Evolutionary conservation across 148 eudicot genomes (phyloP), one percentile per base, ranked within the genome.

Genomic region (Oxyria digyna): DNA sequence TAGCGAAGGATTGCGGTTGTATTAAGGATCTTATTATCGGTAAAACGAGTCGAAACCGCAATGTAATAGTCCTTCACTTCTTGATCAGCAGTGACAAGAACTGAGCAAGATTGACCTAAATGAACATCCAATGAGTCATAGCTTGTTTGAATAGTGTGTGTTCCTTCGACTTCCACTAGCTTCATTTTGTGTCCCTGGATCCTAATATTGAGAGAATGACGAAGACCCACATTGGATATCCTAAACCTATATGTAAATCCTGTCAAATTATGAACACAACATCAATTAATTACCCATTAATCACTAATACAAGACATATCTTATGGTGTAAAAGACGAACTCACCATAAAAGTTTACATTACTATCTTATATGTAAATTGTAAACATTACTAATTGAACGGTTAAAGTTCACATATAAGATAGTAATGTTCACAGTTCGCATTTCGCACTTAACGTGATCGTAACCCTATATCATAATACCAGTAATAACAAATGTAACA

Each of bases 151-250:
- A 91, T 13, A 0, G 93, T 89, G 75, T 91, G 97, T 7, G 89
- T 82, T 8, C 97, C 97, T 41, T 91, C 97, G 0, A 91, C 96
- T 77, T 91, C 97, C 1, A 91, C 91, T 70, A 91, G 72, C 72
- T 81, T 87, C 93, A 89, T 82, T 8, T 70, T 77, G 74, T 91
- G 97, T 6, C 80, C 85, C 67, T 89, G 86, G 71, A 91, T 85
- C 1, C 89, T 79, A 15, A 87, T 78, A 78, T 91, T 91, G 17
- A 91, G 83, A 42, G 89, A 73, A 45, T 75, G 79, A 35, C 75
- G 76, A 0, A 91, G 81, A 15, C 97, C 97, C 52, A 91, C 96
- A 48, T 91, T 91, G 11, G 96, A 87, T 80, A 91, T 87, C 69
- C 97, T 84, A 9, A 91, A 79, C 68, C 92, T 81, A 78, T 91